Conservation (phyloP, 148 eudicot species). For the Oxyria digyna region DNA sequence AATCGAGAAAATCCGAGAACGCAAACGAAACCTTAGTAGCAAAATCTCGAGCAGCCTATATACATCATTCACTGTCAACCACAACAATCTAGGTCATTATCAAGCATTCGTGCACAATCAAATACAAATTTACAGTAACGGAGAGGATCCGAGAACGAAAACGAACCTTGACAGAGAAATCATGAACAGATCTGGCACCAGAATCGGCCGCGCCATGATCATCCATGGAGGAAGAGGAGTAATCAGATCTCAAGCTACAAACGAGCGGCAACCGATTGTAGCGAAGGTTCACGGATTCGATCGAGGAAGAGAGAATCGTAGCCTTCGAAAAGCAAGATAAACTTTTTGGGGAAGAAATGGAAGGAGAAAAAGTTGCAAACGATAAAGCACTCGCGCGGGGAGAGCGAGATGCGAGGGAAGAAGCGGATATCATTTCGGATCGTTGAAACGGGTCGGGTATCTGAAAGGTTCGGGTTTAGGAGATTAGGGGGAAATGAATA, state of each 20-base stretch:
- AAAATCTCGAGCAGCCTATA: too few relatives aligned
- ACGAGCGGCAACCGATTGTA: not conserved
- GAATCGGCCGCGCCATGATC: not conserved
- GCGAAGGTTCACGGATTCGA: not conserved
- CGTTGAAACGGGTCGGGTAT: not conserved
- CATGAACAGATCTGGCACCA: not conserved
- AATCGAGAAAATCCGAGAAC: too few relatives aligned
- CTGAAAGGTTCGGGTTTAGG: not conserved
- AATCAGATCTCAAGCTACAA: not conserved
- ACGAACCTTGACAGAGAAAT: not conserved
- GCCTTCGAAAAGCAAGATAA: not conserved
- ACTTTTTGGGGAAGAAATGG: not conserved
- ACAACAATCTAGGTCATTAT: not conserved
- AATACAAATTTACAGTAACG: not conserved
- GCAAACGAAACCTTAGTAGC: too few relatives aligned
- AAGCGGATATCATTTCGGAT: conserved; percentile 3
- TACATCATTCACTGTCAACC: not conserved
- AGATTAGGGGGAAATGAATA: not conserved
- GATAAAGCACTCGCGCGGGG: conserved; percentile 1
- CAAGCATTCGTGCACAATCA: not conserved
- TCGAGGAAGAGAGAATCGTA: not conserved
- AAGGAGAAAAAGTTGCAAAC: not conserved
- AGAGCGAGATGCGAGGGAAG: not conserved
- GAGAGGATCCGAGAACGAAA: not conserved
- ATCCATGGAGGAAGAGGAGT: not conserved